Percentiles rank a stretch among this genome's conserved stretches.
phyloP scores from a whole-genome alignment of 441 rosid species.

The Erysimum cheiri region DNA sequence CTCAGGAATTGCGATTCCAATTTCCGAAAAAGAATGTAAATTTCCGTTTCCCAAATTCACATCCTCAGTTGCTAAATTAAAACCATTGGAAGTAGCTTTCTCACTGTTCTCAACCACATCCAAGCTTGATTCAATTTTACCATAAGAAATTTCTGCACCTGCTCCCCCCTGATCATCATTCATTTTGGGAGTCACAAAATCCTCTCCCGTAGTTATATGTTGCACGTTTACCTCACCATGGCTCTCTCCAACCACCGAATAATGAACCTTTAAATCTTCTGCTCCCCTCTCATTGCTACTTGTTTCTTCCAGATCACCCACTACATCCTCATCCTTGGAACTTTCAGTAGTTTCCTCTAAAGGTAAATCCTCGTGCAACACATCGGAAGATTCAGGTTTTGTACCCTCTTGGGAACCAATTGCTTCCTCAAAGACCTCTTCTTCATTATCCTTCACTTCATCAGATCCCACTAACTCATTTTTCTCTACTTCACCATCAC shows the following conservation, averaged over 20 bases:
- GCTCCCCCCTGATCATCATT: conserved; percentile 27
- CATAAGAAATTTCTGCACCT: background rate
- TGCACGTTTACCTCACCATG: conserved; percentile 9
- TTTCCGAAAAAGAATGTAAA: conserved; percentile 17
- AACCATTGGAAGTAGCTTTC: conserved; percentile 61
- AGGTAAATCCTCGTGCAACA: conserved; percentile 8
- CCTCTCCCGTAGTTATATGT: background rate
- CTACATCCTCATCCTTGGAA: conserved; percentile 45
- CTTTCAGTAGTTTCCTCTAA: conserved; percentile 33
- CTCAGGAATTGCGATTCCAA: conserved; percentile 13
- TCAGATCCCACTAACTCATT: conserved; percentile 44
- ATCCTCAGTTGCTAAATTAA: conserved; percentile 41
- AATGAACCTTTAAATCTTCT: conserved; percentile 24
- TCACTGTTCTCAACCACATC: conserved; percentile 42
- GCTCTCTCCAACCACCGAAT: conserved; percentile 28
- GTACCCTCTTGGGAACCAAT: conserved; percentile 52
- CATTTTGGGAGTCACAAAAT: conserved; percentile 12
- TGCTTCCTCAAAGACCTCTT: conserved; percentile 78
- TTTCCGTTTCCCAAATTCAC: conserved; percentile 32
- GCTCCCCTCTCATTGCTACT: conserved; percentile 41
- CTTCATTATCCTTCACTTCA: conserved; percentile 52
- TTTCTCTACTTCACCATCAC: conserved; percentile 43
- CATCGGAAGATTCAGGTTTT: conserved; percentile 31
- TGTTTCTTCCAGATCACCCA: conserved; percentile 38
- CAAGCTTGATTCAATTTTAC: conserved; percentile 21